Conservation (phyloP, 495 filamentous ascomycete genomes). For the Xylona heveae region DNA sequence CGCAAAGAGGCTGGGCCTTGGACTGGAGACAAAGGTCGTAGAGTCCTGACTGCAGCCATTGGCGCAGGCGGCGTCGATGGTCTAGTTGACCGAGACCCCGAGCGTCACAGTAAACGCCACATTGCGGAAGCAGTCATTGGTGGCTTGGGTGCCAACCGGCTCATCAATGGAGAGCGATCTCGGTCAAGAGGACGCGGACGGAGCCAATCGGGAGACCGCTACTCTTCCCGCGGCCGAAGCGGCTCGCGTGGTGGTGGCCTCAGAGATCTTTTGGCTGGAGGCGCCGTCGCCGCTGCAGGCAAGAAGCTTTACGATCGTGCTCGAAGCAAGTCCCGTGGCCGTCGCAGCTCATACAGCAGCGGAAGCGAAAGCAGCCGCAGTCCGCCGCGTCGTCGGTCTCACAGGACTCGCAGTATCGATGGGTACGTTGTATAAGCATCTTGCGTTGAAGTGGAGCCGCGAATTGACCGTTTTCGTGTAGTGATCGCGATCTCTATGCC, state of each 20-base stretch:
- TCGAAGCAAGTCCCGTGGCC: slow-evolving; percentile 39
- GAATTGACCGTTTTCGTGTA: too few relatives aligned
- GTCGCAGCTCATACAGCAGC: slow-evolving; percentile 14
- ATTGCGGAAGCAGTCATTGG: slow-evolving; percentile 60
- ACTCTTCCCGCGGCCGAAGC: neutral
- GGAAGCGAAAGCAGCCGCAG: slow-evolving; percentile 5
- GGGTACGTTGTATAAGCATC: slow-evolving; percentile 6
- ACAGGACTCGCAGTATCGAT: slow-evolving; percentile 12
- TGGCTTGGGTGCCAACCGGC: slow-evolving; percentile 59
- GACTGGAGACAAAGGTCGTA: slow-evolving; percentile 69
- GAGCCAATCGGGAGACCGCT: too few relatives aligned
- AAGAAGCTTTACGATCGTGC: slow-evolving; percentile 55
- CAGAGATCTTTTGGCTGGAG: slow-evolving; percentile 51
- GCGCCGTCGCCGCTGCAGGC: slow-evolving; percentile 54
- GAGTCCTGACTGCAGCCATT: slow-evolving; percentile 69
- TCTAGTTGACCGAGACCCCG: slow-evolving; percentile 46
- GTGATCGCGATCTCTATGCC: too few relatives aligned
- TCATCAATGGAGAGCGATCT: slow-evolving; percentile 50
- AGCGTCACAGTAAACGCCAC: slow-evolving; percentile 50
- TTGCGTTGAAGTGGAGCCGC: too few relatives aligned
- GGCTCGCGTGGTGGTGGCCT: slow-evolving; percentile 17
- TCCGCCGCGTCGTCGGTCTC: slow-evolving; percentile 10
- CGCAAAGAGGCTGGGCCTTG: slow-evolving; percentile 58
- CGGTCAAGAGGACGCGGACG: slow-evolving; percentile 16
- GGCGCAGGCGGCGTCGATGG: slow-evolving; percentile 70